These are phyloP conservation scores for Arachis hypogaea DNA, from an alignment of 306 rosid species.

Conservation along the genomic window DNA sequence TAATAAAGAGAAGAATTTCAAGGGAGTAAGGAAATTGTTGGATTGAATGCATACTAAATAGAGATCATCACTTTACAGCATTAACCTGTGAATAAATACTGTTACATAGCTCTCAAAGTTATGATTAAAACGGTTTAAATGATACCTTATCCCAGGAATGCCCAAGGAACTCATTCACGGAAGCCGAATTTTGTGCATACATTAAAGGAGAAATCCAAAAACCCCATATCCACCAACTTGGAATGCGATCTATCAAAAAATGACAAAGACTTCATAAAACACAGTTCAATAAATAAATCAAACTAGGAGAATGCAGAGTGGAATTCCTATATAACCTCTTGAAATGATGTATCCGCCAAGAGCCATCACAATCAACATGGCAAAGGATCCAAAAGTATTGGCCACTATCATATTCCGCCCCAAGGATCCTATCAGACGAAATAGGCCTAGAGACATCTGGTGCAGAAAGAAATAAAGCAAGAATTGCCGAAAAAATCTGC, in stretches of 20 bases:
- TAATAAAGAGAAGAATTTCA: conserved; percentile 35
- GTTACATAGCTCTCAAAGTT: not conserved
- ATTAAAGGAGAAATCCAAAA: conserved; percentile 98
- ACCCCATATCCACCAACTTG: conserved; percentile 99
- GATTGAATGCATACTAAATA: conserved; percentile 22
- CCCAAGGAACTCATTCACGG: conserved; percentile 95
- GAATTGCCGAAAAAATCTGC: conserved; percentile 82
- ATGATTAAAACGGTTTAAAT: conserved; percentile 4
- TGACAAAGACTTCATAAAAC: conserved; percentile 30
- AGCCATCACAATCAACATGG: conserved; percentile 98
- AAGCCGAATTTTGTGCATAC: conserved; percentile 94
- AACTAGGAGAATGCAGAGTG: conserved; percentile 32
- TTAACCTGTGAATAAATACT: not conserved
- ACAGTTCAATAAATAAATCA: conserved; percentile 3
- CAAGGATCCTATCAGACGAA: conserved; percentile 96
- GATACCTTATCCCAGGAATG: conserved; percentile 95
- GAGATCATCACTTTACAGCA: not conserved
- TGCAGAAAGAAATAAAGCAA: conserved; percentile 85
- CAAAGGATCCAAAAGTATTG: conserved; percentile 98
- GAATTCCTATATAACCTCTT: conserved; percentile 57
- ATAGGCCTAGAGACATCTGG: conserved; percentile 96
- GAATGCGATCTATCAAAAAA: conserved; percentile 70
- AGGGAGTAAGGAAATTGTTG: conserved; percentile 32
- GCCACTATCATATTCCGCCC: conserved; percentile 97
- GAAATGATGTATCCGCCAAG: conserved; percentile 96